A percentile compares a stretch with the other conserved stretches of the same genome.
phyloP scores from a whole-genome alignment of 495 filamentous ascomycete genomes.

The Cryomyces antarcticus region DNA sequence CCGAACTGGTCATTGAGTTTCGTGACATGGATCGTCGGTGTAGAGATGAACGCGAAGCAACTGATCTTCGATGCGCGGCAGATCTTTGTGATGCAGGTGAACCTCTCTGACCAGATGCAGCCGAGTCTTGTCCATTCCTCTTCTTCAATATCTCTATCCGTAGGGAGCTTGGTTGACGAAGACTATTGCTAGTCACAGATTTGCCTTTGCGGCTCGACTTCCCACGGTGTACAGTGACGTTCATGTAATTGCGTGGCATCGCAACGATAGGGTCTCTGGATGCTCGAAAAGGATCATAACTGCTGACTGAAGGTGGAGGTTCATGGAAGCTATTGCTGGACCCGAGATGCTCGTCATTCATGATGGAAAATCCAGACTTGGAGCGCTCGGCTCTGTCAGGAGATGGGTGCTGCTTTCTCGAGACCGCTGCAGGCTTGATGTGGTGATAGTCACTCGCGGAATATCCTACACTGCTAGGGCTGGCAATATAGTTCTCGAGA shows the following conservation, averaged over 20 bases:
- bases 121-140: constrained; percentile 3
- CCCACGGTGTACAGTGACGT: constrained; percentile 45
- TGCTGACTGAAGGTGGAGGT: constrained; percentile 23
- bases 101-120: background rate
- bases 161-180: constrained; percentile 16
- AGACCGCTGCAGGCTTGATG: constrained; percentile 29
- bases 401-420: constrained; percentile 18
- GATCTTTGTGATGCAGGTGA: background rate
- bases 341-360: constrained; percentile 32
- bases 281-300: constrained; percentile 73
- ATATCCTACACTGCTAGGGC: constrained; percentile 39
- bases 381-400: constrained; percentile 28
- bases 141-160: constrained; percentile 12
- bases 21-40: constrained; percentile 15
- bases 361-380: constrained; percentile 50
- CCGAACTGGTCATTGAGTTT: constrained; percentile 31
- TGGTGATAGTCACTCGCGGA: constrained; percentile 82
- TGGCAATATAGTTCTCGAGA: constrained; percentile 58
- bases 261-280: constrained; percentile 29
- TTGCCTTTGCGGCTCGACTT: constrained; percentile 7
- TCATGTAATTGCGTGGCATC: constrained; percentile 28
- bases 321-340: constrained; percentile 24
- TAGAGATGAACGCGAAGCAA: constrained; percentile 1
- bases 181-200: constrained; percentile 5
- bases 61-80: background rate